Percentiles rank a stretch among this genome's conserved stretches.
phyloP scores from a whole-genome alignment of 345 rosid genomes.

The Populus tremula region DNA sequence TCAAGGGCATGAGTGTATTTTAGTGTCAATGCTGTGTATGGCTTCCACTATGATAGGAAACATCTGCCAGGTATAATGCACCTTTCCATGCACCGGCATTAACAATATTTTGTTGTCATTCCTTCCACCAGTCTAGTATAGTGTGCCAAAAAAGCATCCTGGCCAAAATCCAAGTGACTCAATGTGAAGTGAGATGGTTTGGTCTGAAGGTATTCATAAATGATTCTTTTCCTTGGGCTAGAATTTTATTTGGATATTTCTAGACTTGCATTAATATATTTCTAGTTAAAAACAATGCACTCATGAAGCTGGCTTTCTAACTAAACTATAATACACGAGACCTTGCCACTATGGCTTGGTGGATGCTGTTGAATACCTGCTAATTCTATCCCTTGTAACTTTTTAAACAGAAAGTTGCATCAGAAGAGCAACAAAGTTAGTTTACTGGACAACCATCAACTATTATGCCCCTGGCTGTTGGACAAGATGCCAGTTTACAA shows the following conservation, averaged over 20 bases:
- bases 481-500: constrained; percentile 73
- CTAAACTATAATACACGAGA: neutral
- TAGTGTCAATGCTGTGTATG: neutral
- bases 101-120: neutral
- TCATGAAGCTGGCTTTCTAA: neutral
- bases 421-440: constrained; percentile 16
- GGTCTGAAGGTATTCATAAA: neutral
- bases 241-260: neutral
- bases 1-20: neutral
- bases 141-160: no score
- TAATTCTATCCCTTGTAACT: constrained; percentile 13
- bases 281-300: neutral
- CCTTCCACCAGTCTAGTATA: neutral
- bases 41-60: neutral
- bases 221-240: neutral
- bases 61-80: neutral
- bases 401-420: constrained; percentile 1
- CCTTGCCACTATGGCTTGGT: neutral
- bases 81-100: neutral
- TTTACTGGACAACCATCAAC: constrained; percentile 61
- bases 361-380: neutral
- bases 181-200: neutral
- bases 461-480: constrained; percentile 64
- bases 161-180: neutral
- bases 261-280: neutral